Base-by-base conservation (phyloP, 495 filamentous ascomycete species). In the Penicillium alfredii region DNA sequence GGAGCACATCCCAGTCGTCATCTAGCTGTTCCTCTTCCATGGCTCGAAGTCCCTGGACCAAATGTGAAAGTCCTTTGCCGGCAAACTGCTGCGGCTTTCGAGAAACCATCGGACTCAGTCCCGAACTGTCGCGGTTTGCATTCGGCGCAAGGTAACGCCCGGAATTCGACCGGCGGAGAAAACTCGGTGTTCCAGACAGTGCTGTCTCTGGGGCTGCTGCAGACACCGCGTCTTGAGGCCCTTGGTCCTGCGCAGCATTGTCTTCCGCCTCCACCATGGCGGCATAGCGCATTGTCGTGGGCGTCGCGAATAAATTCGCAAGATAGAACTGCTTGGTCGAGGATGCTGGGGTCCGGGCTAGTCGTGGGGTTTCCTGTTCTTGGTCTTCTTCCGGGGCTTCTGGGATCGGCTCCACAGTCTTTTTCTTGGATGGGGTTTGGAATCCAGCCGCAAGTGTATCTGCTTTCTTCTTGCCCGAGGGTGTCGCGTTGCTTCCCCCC, bases 1-100 rank as follows among this genome's bases (percentile, higher is more conserved):
- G 68, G 46, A 95, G 58, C n/a, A 82, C 72, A 17, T 94, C 87
- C 54, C 87, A 64, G 15, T 94, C 88, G 8, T 93, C 87, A 14
- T 84, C 79, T 21, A 80, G 53, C 10, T 68, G 70, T 17, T 93
- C 84, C 18, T 92, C 82, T 49, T 93, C 85, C 59, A 90, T 73
- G 45, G 80, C 81, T 11, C 86, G 71, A 45, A 98, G 60, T 9
- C 78, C 76, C 27, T 84, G 79, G 8, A 96, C 81, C 34, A 94
- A 68, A 34, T 74, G 80, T 44, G 86, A 94, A 27, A 98, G 62
- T 3, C 83, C 83, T 35, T 82, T 73, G 0, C 80, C 81, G 13
- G 79, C 65, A 15, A 83, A 80, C 50, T 80, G 80, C 20, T 69
- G 71, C 5, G 80, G 79, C 36, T 79, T 64, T 4, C 76, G 61